phyloP scores from a whole-genome alignment of 2,329 filamentous ascomycete species.

The Trichocomaceae sp. region DNA sequence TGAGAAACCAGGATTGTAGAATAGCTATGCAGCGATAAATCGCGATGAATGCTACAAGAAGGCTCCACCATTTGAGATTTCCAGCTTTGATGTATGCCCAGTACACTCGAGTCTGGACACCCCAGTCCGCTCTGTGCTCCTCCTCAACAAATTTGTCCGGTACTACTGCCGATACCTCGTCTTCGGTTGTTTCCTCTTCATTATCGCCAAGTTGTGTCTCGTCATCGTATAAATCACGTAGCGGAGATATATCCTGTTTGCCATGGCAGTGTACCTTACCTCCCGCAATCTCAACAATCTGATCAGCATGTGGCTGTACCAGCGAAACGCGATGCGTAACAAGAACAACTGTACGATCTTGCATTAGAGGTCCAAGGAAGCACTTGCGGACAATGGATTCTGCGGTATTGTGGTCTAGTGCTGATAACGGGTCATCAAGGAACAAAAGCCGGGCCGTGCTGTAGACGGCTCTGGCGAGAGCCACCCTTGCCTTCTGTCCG shows the following conservation, averaged over 20 bases:
- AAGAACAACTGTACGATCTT: conserved; percentile 50
- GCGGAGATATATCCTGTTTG: conserved; percentile 41
- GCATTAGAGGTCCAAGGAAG: conserved; percentile 49
- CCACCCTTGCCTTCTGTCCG: conserved; percentile 55
- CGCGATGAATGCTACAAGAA: conserved; percentile 57
- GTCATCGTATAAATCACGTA: conserved; percentile 30
- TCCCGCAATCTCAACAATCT: conserved; percentile 63
- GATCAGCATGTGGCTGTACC: conserved; percentile 63
- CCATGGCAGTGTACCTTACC: conserved; percentile 51
- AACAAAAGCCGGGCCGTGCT: conserved; percentile 49
- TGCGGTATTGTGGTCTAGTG: conserved; percentile 59
- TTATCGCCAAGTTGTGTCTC: conserved; percentile 11
- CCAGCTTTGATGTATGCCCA: conserved; percentile 82
- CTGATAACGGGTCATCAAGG: conserved; percentile 55
- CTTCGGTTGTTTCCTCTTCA: conserved; percentile 32
- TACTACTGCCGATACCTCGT: conserved; percentile 44
- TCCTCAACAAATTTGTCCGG: conserved; percentile 75
- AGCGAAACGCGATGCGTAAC: conserved; percentile 64
- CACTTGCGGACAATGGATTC: conserved; percentile 54
- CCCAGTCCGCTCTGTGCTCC: conserved; percentile 65
- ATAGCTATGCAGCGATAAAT: conserved; percentile 60
- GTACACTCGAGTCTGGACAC: conserved; percentile 69
- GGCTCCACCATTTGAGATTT: conserved; percentile 64
- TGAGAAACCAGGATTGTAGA: conserved; percentile 70
- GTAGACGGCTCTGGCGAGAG: conserved; percentile 56